Conservation (phyloP, 1,284 basidiomycete genomes). For the Ganoderma boninense region DNA sequence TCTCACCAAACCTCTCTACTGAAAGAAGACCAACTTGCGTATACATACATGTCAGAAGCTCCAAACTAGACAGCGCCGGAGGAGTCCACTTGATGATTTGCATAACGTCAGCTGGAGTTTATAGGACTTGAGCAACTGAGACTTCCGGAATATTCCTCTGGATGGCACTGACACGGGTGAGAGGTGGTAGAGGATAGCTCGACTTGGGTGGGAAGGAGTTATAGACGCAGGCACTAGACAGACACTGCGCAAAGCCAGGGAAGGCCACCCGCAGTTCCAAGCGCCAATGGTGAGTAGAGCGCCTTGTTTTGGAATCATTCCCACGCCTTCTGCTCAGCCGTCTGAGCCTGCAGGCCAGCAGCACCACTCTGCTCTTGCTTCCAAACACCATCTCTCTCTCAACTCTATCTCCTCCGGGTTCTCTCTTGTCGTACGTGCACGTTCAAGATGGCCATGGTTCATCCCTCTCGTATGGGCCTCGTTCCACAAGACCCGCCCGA, state of each 20-base stretch:
- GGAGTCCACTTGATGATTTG: too few relatives aligned
- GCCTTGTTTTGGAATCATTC: neutral
- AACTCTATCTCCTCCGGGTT: neutral
- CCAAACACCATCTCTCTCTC: neutral
- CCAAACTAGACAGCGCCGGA: too few relatives aligned
- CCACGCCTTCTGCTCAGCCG: neutral
- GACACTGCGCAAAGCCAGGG: too few relatives aligned
- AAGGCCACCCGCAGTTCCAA: neutral
- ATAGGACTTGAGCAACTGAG: too few relatives aligned
- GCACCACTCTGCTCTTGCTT: neutral
- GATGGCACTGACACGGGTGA: too few relatives aligned
- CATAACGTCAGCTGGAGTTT: too few relatives aligned
- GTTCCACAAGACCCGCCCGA: constrained; percentile 51
- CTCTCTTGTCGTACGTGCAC: neutral
- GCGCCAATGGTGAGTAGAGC: constrained; percentile 2
- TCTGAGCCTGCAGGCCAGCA: neutral
- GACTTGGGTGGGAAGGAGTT: too few relatives aligned
- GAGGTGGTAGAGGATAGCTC: too few relatives aligned
- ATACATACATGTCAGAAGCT: neutral
- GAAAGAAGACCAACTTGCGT: neutral
- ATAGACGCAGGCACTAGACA: too few relatives aligned
- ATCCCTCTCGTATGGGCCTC: constrained; percentile 68
- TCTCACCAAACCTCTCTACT: neutral
- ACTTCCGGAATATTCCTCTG: too few relatives aligned
- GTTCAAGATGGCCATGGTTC: constrained; percentile 63